These are phyloP conservation scores for Brettanomyces naardenensis DNA, from an alignment of 805 yeast genomes.

Conservation along the genomic window DNA sequence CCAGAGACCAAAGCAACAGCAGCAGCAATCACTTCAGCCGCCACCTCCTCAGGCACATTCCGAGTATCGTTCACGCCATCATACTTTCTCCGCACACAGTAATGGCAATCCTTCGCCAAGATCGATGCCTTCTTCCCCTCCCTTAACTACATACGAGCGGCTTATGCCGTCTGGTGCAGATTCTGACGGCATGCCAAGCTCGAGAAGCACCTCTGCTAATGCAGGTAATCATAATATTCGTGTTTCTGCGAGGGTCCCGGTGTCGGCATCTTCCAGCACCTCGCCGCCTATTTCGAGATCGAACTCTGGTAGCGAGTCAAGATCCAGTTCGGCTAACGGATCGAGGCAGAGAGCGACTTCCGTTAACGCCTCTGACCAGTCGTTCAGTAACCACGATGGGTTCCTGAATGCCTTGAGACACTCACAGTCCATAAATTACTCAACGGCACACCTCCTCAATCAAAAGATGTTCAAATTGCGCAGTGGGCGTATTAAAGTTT, in stretches of 20 bases:
- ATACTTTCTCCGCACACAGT: not conserved
- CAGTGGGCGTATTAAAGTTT: conserved; percentile 22
- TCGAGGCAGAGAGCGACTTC: conserved; percentile 15
- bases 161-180: conserved; percentile 8
- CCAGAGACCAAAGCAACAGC: not conserved
- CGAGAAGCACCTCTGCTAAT: not conserved
- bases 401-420: conserved; percentile 16
- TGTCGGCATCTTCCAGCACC: not conserved
- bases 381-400: conserved; percentile 5
- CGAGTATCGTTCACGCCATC: not conserved
- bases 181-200: conserved; percentile 1
- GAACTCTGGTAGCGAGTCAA: conserved; percentile 8
- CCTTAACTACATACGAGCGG: not conserved
- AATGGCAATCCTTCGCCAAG: not conserved
- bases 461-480: conserved; percentile 19
- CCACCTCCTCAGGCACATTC: no score
- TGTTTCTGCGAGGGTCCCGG: not conserved
- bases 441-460: conserved; percentile 15
- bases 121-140: conserved; percentile 5
- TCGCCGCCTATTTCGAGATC: conserved; percentile 17
- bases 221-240: not conserved
- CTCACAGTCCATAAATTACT: conserved; percentile 19
- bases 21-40: not conserved
- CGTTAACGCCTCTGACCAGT: conserved; percentile 14
- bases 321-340: not conserved